A percentile compares a stretch with the other conserved stretches of the same genome.
These are phyloP conservation scores for Heliamphora pulchella DNA, from an alignment of 179 eudicot species.

Conservation along the genomic window DNA sequence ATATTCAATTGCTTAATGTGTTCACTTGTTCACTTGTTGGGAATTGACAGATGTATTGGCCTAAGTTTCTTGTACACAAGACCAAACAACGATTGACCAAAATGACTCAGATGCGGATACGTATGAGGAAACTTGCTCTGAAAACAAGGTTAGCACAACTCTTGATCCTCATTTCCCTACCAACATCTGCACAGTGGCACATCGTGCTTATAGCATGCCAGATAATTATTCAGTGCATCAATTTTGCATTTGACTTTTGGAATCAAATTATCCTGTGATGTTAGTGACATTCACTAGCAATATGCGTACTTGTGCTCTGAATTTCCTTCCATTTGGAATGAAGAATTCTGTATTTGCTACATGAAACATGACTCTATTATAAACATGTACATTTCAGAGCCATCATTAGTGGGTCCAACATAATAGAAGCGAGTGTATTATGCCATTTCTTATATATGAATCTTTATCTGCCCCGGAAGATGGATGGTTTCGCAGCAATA, in stretches of 20 bases:
- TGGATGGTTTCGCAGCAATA: neutral
- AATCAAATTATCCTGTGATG: neutral
- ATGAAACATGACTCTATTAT: neutral
- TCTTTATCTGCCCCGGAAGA: conserved; percentile 3
- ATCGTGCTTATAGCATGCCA: neutral
- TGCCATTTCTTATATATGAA: neutral
- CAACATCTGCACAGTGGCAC: neutral
- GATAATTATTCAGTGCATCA: neutral
- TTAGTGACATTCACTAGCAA: neutral
- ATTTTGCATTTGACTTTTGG: neutral
- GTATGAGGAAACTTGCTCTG: conserved; percentile 86
- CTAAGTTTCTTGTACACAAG: conserved; percentile 80
- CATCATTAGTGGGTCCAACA: neutral
- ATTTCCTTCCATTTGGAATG: neutral
- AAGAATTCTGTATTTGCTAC: neutral
- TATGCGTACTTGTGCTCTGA: neutral
- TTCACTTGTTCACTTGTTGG: neutral
- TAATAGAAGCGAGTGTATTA: neutral
- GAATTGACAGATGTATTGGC: conserved; percentile 77
- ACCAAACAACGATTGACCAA: conserved; percentile 87
- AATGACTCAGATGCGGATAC: conserved; percentile 95
- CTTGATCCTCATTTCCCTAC: neutral
- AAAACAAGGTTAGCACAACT: conserved; percentile 58
- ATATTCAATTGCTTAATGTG: neutral
- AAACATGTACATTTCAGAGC: neutral